Base-by-base conservation (phyloP, 306 rosid species). In the Corylus heterophylla region DNA sequence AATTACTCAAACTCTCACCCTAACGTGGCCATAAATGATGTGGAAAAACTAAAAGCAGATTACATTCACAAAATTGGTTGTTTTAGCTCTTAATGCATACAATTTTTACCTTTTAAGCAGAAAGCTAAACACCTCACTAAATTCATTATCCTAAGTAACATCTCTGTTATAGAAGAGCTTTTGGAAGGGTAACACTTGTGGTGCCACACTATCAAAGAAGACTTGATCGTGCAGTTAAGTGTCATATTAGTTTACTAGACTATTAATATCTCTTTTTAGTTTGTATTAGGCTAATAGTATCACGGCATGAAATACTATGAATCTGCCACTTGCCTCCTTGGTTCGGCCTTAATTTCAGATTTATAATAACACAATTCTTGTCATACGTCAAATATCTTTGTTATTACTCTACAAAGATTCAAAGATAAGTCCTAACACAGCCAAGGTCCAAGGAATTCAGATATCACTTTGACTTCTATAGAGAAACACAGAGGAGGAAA, bases 31-130 rank as follows among this genome's bases (percentile, higher is more conserved):
- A 35, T 12, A 64, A 64, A 64, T 64, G 47, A 31, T 64, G 31
- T 59, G 12, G 70, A 37, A 35, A 64, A 35, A 64, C 70, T 64
- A 64, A 35, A 64, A 63, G 20, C 47, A 63, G 44, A 63, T 63
- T 63, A 16, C 18, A 13, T 63, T 29, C 48, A 64, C 70, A 64
- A 35, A 64, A 64, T 16, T 47, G 70, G 22, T 37, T 64, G 70
- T 35, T 8, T 35, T 7, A 64, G 47, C 45, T 13, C 35, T 64
- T 64, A 20, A 59, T 3, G 5, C 45, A 37, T 17, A 64, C 35
- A 35, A 12, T 5, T 16, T 14, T 63, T 27, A 31, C 18, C 69
- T 35, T 35, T 13, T 35, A 35, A 64, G 70, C 5, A 8, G 48
- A 17, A 64, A 14, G 8, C 50, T 49, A 18, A 39, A 11, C n/a